Percentiles rank a stretch among this genome's conserved stretches.
Evolutionary conservation across 352 stramenopile genomes (phyloP).

Genomic region (Globisporangium lucens): DNA sequence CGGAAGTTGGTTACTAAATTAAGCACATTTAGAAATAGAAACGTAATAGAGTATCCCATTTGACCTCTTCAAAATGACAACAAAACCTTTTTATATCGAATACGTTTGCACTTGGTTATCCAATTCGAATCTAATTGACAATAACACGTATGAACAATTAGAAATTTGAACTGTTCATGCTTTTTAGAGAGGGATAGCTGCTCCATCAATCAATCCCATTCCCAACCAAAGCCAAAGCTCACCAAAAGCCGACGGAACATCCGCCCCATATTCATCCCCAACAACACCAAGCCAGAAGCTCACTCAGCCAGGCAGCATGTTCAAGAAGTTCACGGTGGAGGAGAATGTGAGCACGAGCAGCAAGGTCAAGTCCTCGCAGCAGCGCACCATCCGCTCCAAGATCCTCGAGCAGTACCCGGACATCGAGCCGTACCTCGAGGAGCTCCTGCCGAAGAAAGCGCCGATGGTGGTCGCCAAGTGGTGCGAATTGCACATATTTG

Average conservation of each 20-base stretch:
- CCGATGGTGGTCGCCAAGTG: constrained; percentile 91
- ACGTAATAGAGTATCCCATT: background rate
- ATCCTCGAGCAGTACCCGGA: constrained; percentile 93
- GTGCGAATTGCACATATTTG: constrained; percentile 30
- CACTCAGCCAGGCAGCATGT: constrained; percentile 57
- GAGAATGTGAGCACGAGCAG: constrained; percentile 95
- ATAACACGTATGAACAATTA: background rate
- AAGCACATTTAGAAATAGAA: background rate
- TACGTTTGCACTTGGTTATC: no score
- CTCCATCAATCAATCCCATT: background rate
- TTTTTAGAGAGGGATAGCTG: background rate
- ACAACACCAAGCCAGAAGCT: background rate
- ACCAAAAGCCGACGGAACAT: background rate
- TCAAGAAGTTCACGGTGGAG: constrained; percentile 94
- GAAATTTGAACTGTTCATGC: background rate
- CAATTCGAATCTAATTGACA: no score
- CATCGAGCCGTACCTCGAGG: constrained; percentile 86
- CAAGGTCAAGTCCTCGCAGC: constrained; percentile 97
- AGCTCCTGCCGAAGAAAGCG: constrained; percentile 94
- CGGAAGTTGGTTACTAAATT: background rate
- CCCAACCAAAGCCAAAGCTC: background rate
- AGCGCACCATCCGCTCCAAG: constrained; percentile 93
- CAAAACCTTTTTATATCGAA: background rate
- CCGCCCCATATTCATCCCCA: background rate
- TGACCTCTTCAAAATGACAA: background rate